phyloP scores from a whole-genome alignment of 2,329 filamentous ascomycete genomes.

The Phaeoacremonium minimum region DNA sequence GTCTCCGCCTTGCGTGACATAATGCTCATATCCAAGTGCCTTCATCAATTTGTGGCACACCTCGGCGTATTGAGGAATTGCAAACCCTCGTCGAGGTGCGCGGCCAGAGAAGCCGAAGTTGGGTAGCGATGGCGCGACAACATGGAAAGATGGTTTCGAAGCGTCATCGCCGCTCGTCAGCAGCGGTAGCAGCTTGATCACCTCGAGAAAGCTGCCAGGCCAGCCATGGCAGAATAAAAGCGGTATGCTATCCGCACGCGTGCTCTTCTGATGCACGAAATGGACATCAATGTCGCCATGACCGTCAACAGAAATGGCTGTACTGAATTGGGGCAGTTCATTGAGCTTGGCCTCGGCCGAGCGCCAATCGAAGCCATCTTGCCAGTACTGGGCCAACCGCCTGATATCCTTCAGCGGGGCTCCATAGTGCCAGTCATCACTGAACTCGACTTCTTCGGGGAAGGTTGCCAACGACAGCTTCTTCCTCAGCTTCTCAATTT shows the following conservation, averaged over 20 bases:
- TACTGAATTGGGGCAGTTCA: constrained; percentile 53
- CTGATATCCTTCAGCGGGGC: constrained; percentile 56
- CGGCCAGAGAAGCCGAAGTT: constrained; percentile 37
- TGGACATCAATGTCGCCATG: constrained; percentile 59
- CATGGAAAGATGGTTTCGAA: constrained; percentile 33
- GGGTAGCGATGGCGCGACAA: constrained; percentile 38
- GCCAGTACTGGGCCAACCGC: constrained; percentile 54
- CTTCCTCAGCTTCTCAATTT: constrained; percentile 15
- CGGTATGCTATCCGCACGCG: constrained; percentile 25
- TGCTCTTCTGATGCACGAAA: constrained; percentile 51
- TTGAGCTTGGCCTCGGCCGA: constrained; percentile 55
- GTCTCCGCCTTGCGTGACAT: constrained; percentile 60
- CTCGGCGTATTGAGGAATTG: constrained; percentile 18
- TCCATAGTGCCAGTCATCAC: constrained; percentile 46
- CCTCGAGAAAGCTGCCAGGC: constrained; percentile 35
- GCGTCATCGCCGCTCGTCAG: constrained; percentile 26
- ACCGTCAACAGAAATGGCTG: constrained; percentile 47
- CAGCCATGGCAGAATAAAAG: constrained; percentile 37
- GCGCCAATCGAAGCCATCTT: constrained; percentile 56
- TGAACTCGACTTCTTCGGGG: constrained; percentile 51
- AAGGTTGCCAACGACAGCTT: constrained; percentile 18
- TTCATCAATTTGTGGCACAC: constrained; percentile 32
- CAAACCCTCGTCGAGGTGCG: constrained; percentile 23
- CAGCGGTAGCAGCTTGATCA: constrained; percentile 24
- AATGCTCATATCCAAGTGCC: constrained; percentile 29